Base-by-base conservation (phyloP, 108 stramenopile genomes). In the Cyclotella sp. region DNA sequence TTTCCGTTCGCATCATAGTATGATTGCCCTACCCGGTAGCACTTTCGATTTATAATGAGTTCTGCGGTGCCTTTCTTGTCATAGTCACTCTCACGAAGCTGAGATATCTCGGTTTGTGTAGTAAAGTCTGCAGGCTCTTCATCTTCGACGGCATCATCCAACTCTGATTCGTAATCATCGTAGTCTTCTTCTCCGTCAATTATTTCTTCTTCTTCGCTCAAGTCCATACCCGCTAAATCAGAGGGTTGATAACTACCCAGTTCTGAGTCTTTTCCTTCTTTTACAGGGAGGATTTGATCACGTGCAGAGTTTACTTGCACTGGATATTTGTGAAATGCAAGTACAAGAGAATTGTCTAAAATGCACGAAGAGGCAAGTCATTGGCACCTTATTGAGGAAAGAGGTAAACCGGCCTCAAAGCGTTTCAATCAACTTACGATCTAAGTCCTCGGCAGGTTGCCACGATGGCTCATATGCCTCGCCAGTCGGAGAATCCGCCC, bases 21-120 rank as follows among this genome's bases (percentile, higher is more conserved):
- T 9, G 68, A 74, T 64, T 81, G 79, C 3, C 79, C 79, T 21
- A 81, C 79, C 14, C 79, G 60, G 60, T 63, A 80, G 34, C 57
- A 68, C 42, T 60, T 61, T 54, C 79, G 64, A 47, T 80, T 72
- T 27, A 73, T 26, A 40, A 68, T 47, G 0, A 73, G 58, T 61
- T 80, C 79, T 15, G 61, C 79, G 0, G 79, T 80, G 27, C 79
- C 79, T 7, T 65, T 65, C 6, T 40, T 5, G 21, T 80, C 60
- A 52, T 80, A 80, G 45, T 80, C 76, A 24, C 79, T 80, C 0
- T 80, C 54, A 49, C 34, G 58, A 21, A 80, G 60, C 21, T 73
- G 79, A 3, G 66, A 66, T 9, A 80, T 27, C 8, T 49, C 64
- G 3, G 4, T 34, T 34, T 34, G 34, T 34, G 55, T n/a, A 55